Evolutionary conservation across 1,284 basidiomycete species (phyloP), one percentile per base, ranked within the genome.

Genomic region (Leucoagaricus sp.): DNA sequence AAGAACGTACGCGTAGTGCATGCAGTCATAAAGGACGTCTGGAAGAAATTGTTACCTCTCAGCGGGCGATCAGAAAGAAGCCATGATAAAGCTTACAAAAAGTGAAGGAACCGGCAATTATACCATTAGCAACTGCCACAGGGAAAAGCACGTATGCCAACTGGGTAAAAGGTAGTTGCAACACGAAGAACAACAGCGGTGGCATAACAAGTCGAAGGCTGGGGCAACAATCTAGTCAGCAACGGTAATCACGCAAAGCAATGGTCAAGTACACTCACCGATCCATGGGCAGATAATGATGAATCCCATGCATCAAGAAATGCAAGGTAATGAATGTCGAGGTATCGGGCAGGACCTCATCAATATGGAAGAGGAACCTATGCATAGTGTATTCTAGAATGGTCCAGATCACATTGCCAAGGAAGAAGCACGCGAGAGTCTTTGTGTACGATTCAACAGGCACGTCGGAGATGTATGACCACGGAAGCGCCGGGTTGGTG

Each of bases 251-350:
- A n/a, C 10, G 49, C 13, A 41, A 55, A 9, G 57, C 55, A 52
- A 41, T 28, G 13, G 29, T 15, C 21, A 42, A 40, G 54, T 13
- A 48, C 36, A 67, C 80, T 60, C 66, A 91, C 91, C 85, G 79
- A 70, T 97, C 96, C 95, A 97, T 97, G 15, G 95, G 96, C 57
- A 99, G 78, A 69, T 96, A 99, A 75, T 99, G 96, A 71, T 99
- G 96, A 46, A 99, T 87, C 21, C 97, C 96, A 70, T 99, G 96
- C 66, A 96, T 79, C 65, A 95, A 72, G 75, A 99, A 99, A 73
- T 99, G 96, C 33, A 98, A 71, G 48, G 87, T 86, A 65, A 99
- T 79, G 70, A 90, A 93, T 58, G 79, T 74, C 19, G 90, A 89
- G 57, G 78, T 80, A 72, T 98, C 96, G 5, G 96, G 97, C 13